These are phyloP conservation scores for Termitomyces sp. DNA, from an alignment of 768 basidiomycete species.

Conservation along the genomic window DNA sequence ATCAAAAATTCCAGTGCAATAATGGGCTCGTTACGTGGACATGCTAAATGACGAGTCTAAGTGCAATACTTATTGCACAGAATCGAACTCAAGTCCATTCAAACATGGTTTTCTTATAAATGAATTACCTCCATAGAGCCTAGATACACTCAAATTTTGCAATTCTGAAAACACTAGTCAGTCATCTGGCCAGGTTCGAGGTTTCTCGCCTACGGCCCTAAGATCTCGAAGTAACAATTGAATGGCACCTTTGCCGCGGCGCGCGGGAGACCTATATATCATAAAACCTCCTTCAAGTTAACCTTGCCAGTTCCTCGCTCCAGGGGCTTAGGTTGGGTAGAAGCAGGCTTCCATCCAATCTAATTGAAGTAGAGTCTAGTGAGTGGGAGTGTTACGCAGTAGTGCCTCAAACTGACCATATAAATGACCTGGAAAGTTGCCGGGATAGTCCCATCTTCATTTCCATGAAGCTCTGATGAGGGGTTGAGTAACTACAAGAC, in stretches of 20 bases:
- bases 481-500: neutral
- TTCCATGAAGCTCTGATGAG: conserved; percentile 73
- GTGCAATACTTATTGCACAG: too few species aligned
- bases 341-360: conserved; percentile 49
- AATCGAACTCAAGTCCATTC: too few species aligned
- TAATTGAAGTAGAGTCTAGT: conserved; percentile 16
- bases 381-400: neutral
- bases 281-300: conserved; percentile 42
- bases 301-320: conserved; percentile 46
- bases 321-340: conserved; percentile 42
- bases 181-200: neutral
- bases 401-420: conserved; percentile 55
- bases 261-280: conserved; percentile 5
- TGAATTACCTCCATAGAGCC: neutral
- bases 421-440: conserved; percentile 97
- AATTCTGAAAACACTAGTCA: too few species aligned
- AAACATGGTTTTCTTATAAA: too few species aligned
- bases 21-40: too few species aligned
- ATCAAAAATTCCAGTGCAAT: too few species aligned
- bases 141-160: neutral
- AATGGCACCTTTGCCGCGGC: neutral
- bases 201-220: neutral
- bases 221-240: neutral
- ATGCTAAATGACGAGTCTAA: too few species aligned
- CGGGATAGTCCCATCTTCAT: conserved; percentile 80